Base-by-base conservation (phyloP, 2,329 filamentous ascomycete species). In the Raffaelea albimanens region DNA sequence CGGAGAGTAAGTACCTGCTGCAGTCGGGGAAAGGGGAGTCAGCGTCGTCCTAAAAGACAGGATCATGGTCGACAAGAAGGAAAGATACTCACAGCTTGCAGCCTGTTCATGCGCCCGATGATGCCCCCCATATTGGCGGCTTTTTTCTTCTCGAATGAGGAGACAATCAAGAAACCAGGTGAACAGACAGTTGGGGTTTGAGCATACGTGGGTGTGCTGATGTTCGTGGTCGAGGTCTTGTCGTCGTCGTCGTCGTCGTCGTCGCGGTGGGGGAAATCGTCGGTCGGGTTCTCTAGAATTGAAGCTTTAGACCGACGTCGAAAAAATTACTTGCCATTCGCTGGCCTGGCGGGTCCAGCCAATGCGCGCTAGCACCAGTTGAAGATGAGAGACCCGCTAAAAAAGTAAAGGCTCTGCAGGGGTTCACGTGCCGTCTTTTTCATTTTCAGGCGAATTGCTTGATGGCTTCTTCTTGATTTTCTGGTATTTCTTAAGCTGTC, bases 71-170 rank as follows among this genome's bases (percentile, higher is more conserved):
- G n/a, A n/a, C n/a, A n/a, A n/a, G 36, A 43, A 45, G 48, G 5
- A 40, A 25, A 39, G 46, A 51, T 50, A 73, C 80, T 65, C 73
- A 88, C 86, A 65, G 76, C 72, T 64, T 80, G 81, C 62, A 94
- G 70, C 67, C 80, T 80, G 63, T 83, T 80, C 76, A 88, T 81
- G 58, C 87, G 83, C 67, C 80, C 79, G 60, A 77, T 63, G 67
- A 85, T 53, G 54, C 56, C 59, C 19, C 63, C 61, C 63, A 66
- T 66, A 5, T 38, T 29, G 25, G 25, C 25, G 13, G 25, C 25
- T 29, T n/a, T n/a, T n/a, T n/a, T n/a, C n/a, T n/a, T n/a, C n/a
- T n/a, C n/a, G n/a, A n/a, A n/a, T n/a, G n/a, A n/a, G n/a, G n/a
- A n/a, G n/a, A n/a, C n/a, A n/a, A n/a, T n/a, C n/a, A n/a, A n/a